Evolutionary conservation across 805 yeast species (phyloP).

Genomic region (Barnettozyma populi): DNA sequence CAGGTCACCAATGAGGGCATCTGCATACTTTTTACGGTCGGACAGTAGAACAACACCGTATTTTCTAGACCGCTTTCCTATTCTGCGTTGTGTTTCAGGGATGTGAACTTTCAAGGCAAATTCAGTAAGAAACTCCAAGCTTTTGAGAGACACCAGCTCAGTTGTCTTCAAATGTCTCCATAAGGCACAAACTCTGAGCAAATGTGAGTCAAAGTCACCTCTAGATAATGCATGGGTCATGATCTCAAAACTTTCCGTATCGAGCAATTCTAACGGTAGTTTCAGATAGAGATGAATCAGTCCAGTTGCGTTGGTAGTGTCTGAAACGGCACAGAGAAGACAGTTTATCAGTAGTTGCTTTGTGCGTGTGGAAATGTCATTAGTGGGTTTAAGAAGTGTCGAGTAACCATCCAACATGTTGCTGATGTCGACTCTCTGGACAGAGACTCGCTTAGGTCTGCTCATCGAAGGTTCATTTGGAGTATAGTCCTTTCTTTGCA

Average conservation of each 20-base stretch:
- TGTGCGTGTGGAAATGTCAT: background rate
- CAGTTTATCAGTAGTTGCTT: slow-evolving; percentile 12
- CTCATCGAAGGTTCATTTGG: background rate
- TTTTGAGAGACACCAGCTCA: background rate
- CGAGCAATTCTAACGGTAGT: slow-evolving; percentile 3
- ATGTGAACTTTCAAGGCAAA: background rate
- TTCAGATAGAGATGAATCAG: slow-evolving; percentile 13
- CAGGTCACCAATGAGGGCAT: background rate
- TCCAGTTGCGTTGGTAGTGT: slow-evolving; percentile 17
- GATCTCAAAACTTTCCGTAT: slow-evolving; percentile 8
- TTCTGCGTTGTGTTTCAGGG: no score
- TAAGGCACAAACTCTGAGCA: slow-evolving; percentile 9
- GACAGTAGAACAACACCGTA: background rate
- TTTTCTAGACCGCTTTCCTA: background rate
- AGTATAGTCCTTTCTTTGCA: slow-evolving; percentile 4
- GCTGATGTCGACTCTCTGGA: slow-evolving; percentile 19
- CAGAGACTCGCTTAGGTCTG: slow-evolving; percentile 5
- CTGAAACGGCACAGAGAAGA: slow-evolving; percentile 10
- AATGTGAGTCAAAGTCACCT: slow-evolving; percentile 10
- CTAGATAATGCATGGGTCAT: slow-evolving; percentile 15
- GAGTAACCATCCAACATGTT: background rate
- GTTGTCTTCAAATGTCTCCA: slow-evolving; percentile 6
- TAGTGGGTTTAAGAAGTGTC: background rate
- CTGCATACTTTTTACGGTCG: background rate
- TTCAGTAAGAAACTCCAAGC: slow-evolving; percentile 4